Evolutionary conservation across 257 asterid genomes (phyloP), one percentile per base, ranked within the genome.

Genomic region (Pogostemon cablin): DNA sequence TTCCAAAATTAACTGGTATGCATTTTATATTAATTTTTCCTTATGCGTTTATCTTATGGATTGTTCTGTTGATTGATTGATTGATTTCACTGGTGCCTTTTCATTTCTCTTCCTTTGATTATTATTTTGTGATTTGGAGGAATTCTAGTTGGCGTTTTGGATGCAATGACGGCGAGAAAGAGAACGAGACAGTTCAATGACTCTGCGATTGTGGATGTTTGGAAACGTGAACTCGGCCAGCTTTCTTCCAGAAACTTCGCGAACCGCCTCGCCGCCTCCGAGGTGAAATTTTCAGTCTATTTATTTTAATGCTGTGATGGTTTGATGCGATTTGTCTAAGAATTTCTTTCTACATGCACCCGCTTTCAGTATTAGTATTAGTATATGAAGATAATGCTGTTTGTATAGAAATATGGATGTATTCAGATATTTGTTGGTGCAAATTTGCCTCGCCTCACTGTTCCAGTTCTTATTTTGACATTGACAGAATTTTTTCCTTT

Each of bases 221-320:
- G 95, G 92, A 84, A 78, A 50, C 92, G 99, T 25, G 96, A 91
- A 74, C 75, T 93, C 55, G 97, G 99, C 48, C 81, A 71, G 47
- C 80, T 93, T 48, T 88, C 92, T 56, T 25, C 89, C 69, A 83
- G 91, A 61, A 87, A 69, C 72, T 93, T 93, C 80, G 80, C 95
- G 32, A 86, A 70, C 61, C 93, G 95, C 11, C 87, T 81, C 40
- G 89, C 78, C 4, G 99, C 95, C 40, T 80, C 96, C 2, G 82
- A 93, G 96, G 99, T 91, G 49, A 56, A 68, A 9, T 47, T 38
- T 40, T 60, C 7, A 10, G 37, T 47, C 39, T 42, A 39, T 49
- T 52, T 49, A 70, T 37, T 60, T 42, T 50, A 43, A 65, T 17
- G 3, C 57, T 42, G 17, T 50, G n/a, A 41, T 39, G 43, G n/a